Evolutionary conservation across 768 basidiomycete species (phyloP).

Genomic region (Lyophyllum decastes): DNA sequence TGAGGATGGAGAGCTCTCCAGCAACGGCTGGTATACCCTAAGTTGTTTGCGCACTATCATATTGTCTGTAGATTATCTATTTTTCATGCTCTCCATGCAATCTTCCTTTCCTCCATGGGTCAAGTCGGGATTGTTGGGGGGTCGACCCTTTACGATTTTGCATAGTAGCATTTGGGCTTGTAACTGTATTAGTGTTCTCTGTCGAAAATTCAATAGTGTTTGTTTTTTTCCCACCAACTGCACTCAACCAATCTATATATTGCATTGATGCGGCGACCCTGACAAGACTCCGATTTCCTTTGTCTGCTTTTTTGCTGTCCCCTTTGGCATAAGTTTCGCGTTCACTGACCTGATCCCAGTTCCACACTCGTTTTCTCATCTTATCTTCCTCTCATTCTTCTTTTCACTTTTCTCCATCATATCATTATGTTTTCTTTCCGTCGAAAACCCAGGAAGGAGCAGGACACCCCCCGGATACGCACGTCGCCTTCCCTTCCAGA

Average conservation of each 20-base stretch:
- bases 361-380: constrained; percentile 21
- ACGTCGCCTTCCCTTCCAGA: constrained; percentile 84
- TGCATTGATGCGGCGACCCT: constrained; percentile 15
- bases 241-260: constrained; percentile 2
- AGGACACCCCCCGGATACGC: constrained; percentile 52
- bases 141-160: constrained; percentile 17
- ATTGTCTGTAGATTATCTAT: constrained; percentile 37
- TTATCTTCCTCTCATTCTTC: constrained; percentile 19
- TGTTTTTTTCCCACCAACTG: constrained; percentile 21
- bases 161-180: constrained; percentile 20
- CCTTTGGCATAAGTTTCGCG: constrained; percentile 8
- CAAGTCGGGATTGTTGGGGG: constrained; percentile 19
- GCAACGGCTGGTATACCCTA: constrained; percentile 55
- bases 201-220: constrained; percentile 13
- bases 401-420: constrained; percentile 14
- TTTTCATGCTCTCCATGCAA: constrained; percentile 30
- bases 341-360: constrained; percentile 9
- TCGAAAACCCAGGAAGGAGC: constrained; percentile 61
- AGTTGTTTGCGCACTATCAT: constrained; percentile 27
- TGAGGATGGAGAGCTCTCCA: constrained; percentile 61
- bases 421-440: constrained; percentile 73
- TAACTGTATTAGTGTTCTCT: constrained; percentile 30
- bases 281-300: constrained; percentile 9
- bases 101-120: constrained; percentile 24
- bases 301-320: constrained; percentile 8